Evolutionary conservation across 345 rosid genomes (phyloP), one percentile per base, ranked within the genome.

Genomic region (Diplotaxis tenuifolia): DNA sequence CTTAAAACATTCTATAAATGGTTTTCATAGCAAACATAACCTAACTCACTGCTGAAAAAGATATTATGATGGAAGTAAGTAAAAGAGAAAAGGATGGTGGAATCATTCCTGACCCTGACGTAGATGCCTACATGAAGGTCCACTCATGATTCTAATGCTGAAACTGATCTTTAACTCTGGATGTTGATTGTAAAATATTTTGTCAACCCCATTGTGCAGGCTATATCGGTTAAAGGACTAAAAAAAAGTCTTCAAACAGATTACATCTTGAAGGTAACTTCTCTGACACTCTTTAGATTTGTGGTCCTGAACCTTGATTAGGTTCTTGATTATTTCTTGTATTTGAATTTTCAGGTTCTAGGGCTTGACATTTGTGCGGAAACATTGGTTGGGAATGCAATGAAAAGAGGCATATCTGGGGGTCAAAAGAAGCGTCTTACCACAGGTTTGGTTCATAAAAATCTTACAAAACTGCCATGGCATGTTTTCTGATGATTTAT

Each of bases 371-470:
- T 79, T 16, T 88, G 96, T 65, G 88, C 92, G 12, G 96, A 90
- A 62, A 88, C 85, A 5, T 50, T 90, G 81, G 86, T 87, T 18
- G 97, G 96, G 4, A 76, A 87, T 80, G 91, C 81, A 55, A 87
- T 91, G 93, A 10, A 82, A 21, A 79, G 96, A 78, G 97, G 97
- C 25, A 83, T 91, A 67, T 91, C 97, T 4, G 97, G 97, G n/a
- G 93, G 96, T 12, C 90, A 91, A 75, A 87, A 78, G 80, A 91
- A 89, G 70, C 91, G 97, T 61, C 86, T 89, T 45, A 92, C 97
- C 12, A 89, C 93, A 45, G 50, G 50, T 45, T 45, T 45, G 18
- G 3, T 6, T n/a, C 50, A 45, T 45, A 1, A 45, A 8, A n/a
- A 45, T 2, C 50, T 3, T 61, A 4, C 34, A 14, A 67, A 29